Conservation (phyloP, 345 rosid species). For the Arabidopsis thaliana region TAIR10.1 NC_003074.8:20908501-20909000, state of each 20-base stretch:
- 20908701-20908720: neutral
- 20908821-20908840: neutral
- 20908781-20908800: neutral
- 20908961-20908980: slow-evolving; percentile 3
- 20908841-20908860: neutral
- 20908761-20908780: neutral
- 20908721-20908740: neutral
- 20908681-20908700: neutral
- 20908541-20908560: neutral
- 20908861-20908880: neutral
- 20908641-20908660: neutral
- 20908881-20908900: neutral
- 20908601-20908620: neutral
- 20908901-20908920: neutral
- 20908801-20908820: neutral
- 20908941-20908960: slow-evolving; percentile 9
- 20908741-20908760: neutral
- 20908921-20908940: neutral
- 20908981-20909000: slow-evolving; percentile 13
- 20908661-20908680: neutral
- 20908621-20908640: slow-evolving; percentile 5
- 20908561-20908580: neutral
- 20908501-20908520: slow-evolving; percentile 14
- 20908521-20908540: neutral
- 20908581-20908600: too few relatives aligned